Evolutionary conservation across 768 basidiomycete species (phyloP), one percentile per base, ranked within the genome.

Genomic region (Pulveroboletus sp.): DNA sequence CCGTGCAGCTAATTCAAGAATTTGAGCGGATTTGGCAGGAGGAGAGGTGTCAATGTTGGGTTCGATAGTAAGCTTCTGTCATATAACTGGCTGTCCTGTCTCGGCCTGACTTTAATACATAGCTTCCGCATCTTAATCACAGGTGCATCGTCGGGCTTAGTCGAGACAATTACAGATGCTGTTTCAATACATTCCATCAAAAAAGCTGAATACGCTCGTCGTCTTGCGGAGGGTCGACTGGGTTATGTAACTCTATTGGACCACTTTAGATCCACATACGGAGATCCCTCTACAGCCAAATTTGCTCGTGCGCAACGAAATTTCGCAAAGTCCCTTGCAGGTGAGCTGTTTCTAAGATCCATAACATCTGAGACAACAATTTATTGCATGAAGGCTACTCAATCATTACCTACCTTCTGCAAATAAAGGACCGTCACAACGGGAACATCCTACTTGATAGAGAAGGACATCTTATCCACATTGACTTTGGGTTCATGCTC

Each of bases 181-280:
- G 93, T 98, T 1, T 98, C 97, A 5, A 92, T 99, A 57, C 97
- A 99, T 65, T 98, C 97, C 1, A 97, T 99, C 68, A 99, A 99
- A 76, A 99, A 99, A 70, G 89, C 92, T 3, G 95, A 97, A 65
- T 98, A 98, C 68, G 94, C 95, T 2, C 81, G 91, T 57, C 77
- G 92, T 46, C 69, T 95, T 46, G 80, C 91, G 4, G 80, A 82
- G 57, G 87, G 92, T 27, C 79, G 83, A 45, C 72, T 95, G 17
- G 89, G 87, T 29, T 85, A 94, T 63, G 95, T 97, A 40, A 90
- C 90, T 2, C 66, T 99, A 44, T 70, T 92, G 55, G 94, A 99
- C 63, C 92, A 99, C 68, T 99, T 97, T 67, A 82, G 81, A 63
- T 81, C 83, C 48, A 87, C 93, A 6, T 97, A 94, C 51, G 97